These are phyloP conservation scores for Funneliformis geosporum DNA, from an alignment of 192 early-diverging fungal species.

Conservation along the genomic window DNA sequence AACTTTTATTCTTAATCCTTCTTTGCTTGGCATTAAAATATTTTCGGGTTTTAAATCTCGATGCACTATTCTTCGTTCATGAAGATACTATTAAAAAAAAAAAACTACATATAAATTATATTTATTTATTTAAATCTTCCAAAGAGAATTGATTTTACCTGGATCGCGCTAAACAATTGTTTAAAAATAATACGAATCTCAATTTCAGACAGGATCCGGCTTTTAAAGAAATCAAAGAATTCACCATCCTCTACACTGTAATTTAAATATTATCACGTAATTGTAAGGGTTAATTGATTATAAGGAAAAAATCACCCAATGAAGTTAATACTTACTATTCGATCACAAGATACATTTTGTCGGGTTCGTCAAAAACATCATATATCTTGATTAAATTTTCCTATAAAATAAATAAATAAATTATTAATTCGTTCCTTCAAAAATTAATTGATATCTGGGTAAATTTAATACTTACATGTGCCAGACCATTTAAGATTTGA, in stretches of 20 bases:
- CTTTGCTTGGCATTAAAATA: constrained; percentile 55
- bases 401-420: neutral
- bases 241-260: constrained; percentile 81
- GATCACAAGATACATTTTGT: neutral
- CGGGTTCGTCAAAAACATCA: neutral
- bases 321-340: neutral
- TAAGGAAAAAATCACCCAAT: too few relatives aligned
- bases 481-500: neutral
- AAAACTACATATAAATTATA: neutral
- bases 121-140: neutral
- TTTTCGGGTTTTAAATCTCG: constrained; percentile 94
- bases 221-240: constrained; percentile 87
- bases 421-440: too few relatives aligned
- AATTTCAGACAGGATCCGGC: constrained; percentile 70
- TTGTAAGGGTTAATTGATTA: neutral
- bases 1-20: constrained; percentile 76
- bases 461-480: neutral
- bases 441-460: neutral
- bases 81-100: constrained; percentile 66
- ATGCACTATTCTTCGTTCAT: constrained; percentile 83
- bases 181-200: constrained; percentile 78
- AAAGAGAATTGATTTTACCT: constrained; percentile 34
- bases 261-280: neutral
- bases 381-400: neutral
- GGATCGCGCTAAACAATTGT: constrained; percentile 76